These are phyloP conservation scores for Leccinum variicolor DNA, from an alignment of 768 basidiomycete species.

Conservation along the genomic window DNA sequence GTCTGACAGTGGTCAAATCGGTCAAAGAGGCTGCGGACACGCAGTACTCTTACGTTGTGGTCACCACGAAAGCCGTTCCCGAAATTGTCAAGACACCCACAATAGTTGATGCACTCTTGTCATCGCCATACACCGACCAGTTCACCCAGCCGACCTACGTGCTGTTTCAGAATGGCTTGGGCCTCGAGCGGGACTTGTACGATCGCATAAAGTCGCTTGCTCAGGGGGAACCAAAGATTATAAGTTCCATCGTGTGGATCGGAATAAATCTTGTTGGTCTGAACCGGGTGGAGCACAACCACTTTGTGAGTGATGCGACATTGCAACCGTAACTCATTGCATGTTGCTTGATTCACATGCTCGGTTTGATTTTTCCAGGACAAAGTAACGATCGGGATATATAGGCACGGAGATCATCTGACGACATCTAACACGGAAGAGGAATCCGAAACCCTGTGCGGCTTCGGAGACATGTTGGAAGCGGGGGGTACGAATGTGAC, in stretches of 20 bases:
- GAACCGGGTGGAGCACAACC: slow-evolving; percentile 49
- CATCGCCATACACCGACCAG: slow-evolving; percentile 41
- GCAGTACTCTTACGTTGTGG: slow-evolving; percentile 60
- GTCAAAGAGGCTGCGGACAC: slow-evolving; percentile 58
- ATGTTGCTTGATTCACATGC: background rate
- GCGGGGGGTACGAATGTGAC: slow-evolving; percentile 46
- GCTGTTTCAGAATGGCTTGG: slow-evolving; percentile 69
- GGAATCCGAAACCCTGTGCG: slow-evolving; percentile 42
- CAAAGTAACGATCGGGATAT: slow-evolving; percentile 50
- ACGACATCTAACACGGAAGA: slow-evolving; percentile 38
- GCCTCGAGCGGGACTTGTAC: slow-evolving; percentile 60
- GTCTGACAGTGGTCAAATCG: slow-evolving; percentile 50
- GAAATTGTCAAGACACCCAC: slow-evolving; percentile 56
- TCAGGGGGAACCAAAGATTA: slow-evolving; percentile 45
- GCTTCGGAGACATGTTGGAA: slow-evolving; percentile 43
- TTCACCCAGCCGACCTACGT: slow-evolving; percentile 57
- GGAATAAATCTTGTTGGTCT: slow-evolving; percentile 44
- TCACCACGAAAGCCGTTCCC: slow-evolving; percentile 70
- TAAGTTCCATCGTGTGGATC: slow-evolving; percentile 56
- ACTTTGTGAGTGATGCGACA: slow-evolving; percentile 41
- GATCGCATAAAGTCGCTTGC: slow-evolving; percentile 42
- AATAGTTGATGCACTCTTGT: slow-evolving; percentile 55
- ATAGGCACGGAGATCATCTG: slow-evolving; percentile 42
- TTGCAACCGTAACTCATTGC: background rate
- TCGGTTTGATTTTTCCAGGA: slow-evolving; percentile 25